Evolutionary conservation across 306 rosid species (phyloP), one percentile per base, ranked within the genome.

Genomic region (Cucumis hystrix): DNA sequence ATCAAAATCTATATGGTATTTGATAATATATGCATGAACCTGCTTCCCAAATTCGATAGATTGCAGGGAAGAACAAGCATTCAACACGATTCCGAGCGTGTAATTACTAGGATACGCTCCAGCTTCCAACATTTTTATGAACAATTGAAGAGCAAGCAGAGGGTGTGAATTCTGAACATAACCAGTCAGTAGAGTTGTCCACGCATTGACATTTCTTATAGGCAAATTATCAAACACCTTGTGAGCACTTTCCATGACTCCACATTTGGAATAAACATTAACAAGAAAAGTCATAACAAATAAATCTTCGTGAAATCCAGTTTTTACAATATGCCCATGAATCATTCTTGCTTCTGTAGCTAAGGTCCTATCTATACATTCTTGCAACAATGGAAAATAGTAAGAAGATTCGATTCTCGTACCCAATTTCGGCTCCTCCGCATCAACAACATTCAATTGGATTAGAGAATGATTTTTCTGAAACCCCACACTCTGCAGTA

Each of bases 181-280:
- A 55, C 97, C 96, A 3, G 55, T 82, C 89, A 89, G 87, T 80
- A 95, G 83, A 10, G 87, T 84, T 17, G 92, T 95, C 98, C 98
- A 95, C 0, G 89, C 79, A 66, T 85, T 78, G 45, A 81, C 89
- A 63, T 83, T 87, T 88, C 92, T 86, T 41, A 55, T 41, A 14
- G 87, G 87, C 88, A 92, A 73, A 33, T 82, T 80, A 76, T 92
- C 87, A 7, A 95, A 90, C 11, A 67, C 87, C 63, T 83, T 90
- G 35, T 75, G 88, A 57, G 96, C 96, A 76, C 41, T 73, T 28
- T 81, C 91, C 88, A 94, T 84, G 83, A 72, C 52, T 28, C 88
- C 87, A 65, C 95, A 94, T 82, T 90, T 94, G 5, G 89, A 90
- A 77, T 94, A 94, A 69, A 87, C 89, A 17, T 84, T 87, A 35